Evolutionary conservation across 1,139 yeast species (phyloP), one percentile per base, ranked within the genome.

Genomic region (Yamadazyma dushanensis): DNA sequence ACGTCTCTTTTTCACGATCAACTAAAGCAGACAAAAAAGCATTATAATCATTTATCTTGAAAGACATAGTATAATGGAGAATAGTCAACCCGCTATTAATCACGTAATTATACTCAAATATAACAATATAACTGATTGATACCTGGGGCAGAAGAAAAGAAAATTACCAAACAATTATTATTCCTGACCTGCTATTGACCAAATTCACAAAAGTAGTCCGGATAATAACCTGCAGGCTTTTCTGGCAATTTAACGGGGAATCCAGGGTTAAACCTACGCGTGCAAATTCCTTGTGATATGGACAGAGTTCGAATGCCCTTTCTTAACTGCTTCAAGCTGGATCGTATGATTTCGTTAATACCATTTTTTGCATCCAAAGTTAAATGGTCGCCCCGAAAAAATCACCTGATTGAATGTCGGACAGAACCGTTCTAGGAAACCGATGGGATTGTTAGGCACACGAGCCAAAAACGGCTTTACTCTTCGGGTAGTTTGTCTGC

Each of bases 21-120:
- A 48, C 58, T 34, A 62, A 45, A 4, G 65, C 56, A 5, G 57
- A 47, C 39, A 62, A 45, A 36, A 56, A 63, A 7, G 62, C 57
- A 44, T 59, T 58, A 38, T 62, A 63, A 39, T 63, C 67, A 44
- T 60, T 57, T 32, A 60, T 36, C 35, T 48, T 58, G 41, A 57
- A 62, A 26, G 65, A 50, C 70, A 62, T 62, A 14, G 22, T 39
- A n/a, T 8, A 16, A n/a, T n/a, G n/a, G n/a, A n/a, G n/a, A n/a
- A n/a, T n/a, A n/a, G n/a, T n/a, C n/a, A n/a, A n/a, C n/a, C n/a
- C n/a, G n/a, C n/a, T n/a, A n/a, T n/a, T n/a, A n/a, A n/a, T n/a
- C n/a, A n/a, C n/a, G n/a, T n/a, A n/a, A n/a, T n/a, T n/a, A 6
- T 24, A 7, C 7, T 22, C 25, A 8, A 24, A 7, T 24, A 24